Percentiles rank a stretch among this genome's conserved stretches.
Conservation (phyloP, 1,284 basidiomycete genomes). For the Baeospora myosura region DNA sequence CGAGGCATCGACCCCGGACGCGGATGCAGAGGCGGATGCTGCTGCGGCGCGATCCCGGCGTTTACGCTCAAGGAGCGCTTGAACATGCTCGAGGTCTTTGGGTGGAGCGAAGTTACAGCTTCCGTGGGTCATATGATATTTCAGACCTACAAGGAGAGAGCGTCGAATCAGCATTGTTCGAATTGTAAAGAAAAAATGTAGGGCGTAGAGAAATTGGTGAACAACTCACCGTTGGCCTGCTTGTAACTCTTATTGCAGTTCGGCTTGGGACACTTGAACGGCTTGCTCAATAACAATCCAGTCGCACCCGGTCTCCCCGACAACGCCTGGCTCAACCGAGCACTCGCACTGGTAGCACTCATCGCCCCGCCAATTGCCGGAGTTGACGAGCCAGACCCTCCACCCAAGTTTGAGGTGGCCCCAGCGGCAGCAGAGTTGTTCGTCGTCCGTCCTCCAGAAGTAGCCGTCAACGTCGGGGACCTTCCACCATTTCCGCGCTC, state of each 20-base stretch:
- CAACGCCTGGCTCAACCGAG: no score
- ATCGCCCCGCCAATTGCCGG: no score
- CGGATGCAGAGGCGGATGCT: conserved; percentile 31
- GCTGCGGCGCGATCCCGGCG: conserved; percentile 32
- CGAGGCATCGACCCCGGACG: conserved; percentile 15
- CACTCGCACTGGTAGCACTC: no score
- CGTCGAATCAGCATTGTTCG: no score
- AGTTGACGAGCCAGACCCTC: no score
- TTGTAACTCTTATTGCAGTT: conserved; percentile 99
- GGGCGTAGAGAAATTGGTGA: neutral
- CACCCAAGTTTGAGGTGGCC: no score
- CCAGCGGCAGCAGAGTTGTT: no score
- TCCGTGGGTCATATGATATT: conserved; percentile 94
- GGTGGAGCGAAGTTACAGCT: conserved; percentile 88
- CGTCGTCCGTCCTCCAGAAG: neutral
- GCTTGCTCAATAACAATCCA: conserved; percentile 52
- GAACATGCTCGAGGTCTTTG: conserved; percentile 69
- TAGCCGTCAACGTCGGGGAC: neutral
- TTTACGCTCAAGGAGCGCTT: conserved; percentile 59
- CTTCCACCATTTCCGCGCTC: neutral
- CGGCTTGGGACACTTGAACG: conserved; percentile 93
- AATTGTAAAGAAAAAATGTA: no score
- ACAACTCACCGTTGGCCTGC: conserved; percentile 62
- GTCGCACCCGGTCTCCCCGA: neutral
- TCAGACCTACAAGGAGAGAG: conserved; percentile 48